These are phyloP conservation scores for Termitomyces sp. DNA, from an alignment of 768 basidiomycete genomes.

Conservation along the genomic window DNA sequence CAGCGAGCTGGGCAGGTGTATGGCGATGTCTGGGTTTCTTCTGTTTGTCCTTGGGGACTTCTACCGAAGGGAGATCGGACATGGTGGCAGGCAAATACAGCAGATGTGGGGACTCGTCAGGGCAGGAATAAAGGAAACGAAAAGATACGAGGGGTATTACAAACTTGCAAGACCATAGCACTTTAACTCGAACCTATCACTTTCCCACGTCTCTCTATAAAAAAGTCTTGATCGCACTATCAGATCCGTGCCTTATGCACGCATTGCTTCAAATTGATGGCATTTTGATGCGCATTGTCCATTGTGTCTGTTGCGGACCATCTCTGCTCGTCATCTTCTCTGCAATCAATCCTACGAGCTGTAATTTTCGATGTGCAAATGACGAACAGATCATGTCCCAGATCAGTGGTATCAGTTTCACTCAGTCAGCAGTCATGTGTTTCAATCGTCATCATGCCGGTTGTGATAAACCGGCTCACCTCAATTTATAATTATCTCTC, in stretches of 20 bases:
- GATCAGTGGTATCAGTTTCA: slow-evolving; percentile 11
- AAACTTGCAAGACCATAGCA: slow-evolving; percentile 18
- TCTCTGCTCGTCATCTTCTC: background rate
- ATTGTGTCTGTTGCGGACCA: background rate
- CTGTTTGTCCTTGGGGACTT: slow-evolving; percentile 34
- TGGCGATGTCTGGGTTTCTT: slow-evolving; percentile 83
- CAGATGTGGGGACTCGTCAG: background rate
- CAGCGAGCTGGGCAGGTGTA: slow-evolving; percentile 63
- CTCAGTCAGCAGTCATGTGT: slow-evolving; percentile 12
- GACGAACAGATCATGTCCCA: slow-evolving; percentile 10
- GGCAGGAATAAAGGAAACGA: slow-evolving; percentile 13
- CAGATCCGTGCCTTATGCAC: slow-evolving; percentile 11
- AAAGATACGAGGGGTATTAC: slow-evolving; percentile 16
- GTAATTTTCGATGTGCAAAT: background rate
- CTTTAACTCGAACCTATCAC: slow-evolving; percentile 15
- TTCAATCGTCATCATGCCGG: slow-evolving; percentile 1
- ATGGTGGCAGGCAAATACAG: slow-evolving; percentile 22
- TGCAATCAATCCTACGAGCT: background rate
- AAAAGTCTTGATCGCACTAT: slow-evolving; percentile 16
- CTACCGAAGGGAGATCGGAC: slow-evolving; percentile 20
- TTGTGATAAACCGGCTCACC: slow-evolving; percentile 6
- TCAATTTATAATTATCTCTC: slow-evolving; percentile 8
- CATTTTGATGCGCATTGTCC: background rate
- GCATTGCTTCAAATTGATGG: background rate
- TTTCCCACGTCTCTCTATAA: slow-evolving; percentile 23